These are phyloP conservation scores for Oryza longistaminata DNA, from an alignment of 176 grass and related monocot species.

Conservation along the genomic window DNA sequence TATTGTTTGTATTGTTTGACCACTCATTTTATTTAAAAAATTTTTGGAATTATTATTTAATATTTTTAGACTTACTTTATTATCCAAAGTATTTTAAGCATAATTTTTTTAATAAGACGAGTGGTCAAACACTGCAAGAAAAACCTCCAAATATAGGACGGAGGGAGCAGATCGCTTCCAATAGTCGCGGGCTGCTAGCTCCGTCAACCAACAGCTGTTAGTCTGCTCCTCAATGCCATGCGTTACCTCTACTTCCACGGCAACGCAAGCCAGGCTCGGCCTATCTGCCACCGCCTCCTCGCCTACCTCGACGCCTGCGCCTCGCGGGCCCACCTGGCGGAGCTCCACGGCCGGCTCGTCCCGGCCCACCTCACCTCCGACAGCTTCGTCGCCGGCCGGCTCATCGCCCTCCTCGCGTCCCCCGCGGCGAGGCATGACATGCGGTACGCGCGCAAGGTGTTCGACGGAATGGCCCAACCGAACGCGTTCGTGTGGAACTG, in stretches of 20 bases:
- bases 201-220: background rate
- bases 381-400: conserved; percentile 41
- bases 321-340: conserved; percentile 42
- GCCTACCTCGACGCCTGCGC: conserved; percentile 54
- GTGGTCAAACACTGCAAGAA: too few species aligned
- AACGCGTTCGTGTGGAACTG: conserved; percentile 69
- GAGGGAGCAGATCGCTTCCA: background rate
- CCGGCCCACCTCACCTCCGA: conserved; percentile 49
- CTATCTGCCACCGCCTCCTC: conserved; percentile 31
- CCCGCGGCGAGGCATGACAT: conserved; percentile 31
- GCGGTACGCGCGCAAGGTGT: conserved; percentile 52
- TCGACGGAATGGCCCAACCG: conserved; percentile 55
- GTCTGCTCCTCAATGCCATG: conserved; percentile 38
- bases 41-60: too few species aligned
- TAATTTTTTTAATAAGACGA: too few species aligned
- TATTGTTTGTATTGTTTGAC: too few species aligned
- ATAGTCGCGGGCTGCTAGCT: background rate
- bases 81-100: too few species aligned
- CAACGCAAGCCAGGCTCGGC: conserved; percentile 28
- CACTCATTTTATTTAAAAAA: too few species aligned
- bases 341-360: conserved; percentile 65
- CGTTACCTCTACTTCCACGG: conserved; percentile 79
- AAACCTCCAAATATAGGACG: too few species aligned
- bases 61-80: too few species aligned
- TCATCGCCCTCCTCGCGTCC: conserved; percentile 56